Evolutionary conservation across 371 early-diverging fungal genomes (phyloP), one percentile per base, ranked within the genome.

Genomic region (Apophysomyces elegans): DNA sequence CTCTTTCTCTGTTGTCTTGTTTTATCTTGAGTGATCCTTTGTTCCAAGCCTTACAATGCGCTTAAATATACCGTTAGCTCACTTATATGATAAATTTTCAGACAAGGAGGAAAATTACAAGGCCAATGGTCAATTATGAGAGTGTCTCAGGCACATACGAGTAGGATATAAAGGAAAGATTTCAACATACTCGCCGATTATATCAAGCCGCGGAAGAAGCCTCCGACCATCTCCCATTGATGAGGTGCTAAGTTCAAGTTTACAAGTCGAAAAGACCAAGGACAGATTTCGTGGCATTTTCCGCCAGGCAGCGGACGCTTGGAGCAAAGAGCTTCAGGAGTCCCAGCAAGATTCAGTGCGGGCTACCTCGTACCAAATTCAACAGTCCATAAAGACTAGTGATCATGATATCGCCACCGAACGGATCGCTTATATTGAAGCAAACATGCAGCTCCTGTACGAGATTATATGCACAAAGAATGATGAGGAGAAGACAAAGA

Each of bases 401-500:
- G 26, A 57, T 8, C 14, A 7, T 18, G 57, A 21, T 12, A 35
- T 35, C 12, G 57, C n/a, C 1, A 6, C 14, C n/a, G 37, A 57
- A 57, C 9, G 37, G 26, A 37, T 43, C 43, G 14, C 14, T 1
- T 26, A 2, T 3, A 26, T 26, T 2, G 32, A 26, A 3, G 32
- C 32, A 26, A 26, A 26, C 0, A 43, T 14, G 2, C 12, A 43
- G 14, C 9, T 21, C 18, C 0, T 47, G n/a, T 47, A 58, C 13
- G 58, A 3, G 13, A 14, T 3, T 0, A 37, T 14, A 12, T 37
- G 41, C 32, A 21, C 1, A 11, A 58, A n/a, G 2, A 2, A 58
- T 7, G 58, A 58, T 13, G 37, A 58, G 37, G 56, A 47, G 38
- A 47, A 36, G 39, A 47, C 13, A 26, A 26, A 60, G 37, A 54